Conservation (phyloP, 148 eudicot species). For the Vaccinium corymbosum region DNA sequence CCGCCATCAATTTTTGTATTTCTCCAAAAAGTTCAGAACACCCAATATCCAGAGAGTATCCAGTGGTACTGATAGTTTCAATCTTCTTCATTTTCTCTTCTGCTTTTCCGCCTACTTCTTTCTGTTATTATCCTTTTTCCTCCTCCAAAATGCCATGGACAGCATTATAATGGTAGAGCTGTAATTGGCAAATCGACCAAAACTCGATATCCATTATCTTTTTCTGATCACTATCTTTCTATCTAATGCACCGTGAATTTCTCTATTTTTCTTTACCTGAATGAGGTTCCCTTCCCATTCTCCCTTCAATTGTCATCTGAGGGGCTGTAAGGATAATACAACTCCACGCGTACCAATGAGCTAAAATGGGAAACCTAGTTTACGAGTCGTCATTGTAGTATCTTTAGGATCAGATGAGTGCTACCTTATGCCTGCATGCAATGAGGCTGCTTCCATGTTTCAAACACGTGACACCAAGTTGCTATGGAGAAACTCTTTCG, state of each 20-base stretch:
- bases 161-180: slow-evolving; percentile 3
- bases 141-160: not conserved
- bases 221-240: not conserved
- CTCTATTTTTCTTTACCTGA: not conserved
- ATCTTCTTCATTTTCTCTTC: slow-evolving; percentile 1
- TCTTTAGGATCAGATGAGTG: not conserved
- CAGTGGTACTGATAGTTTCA: not conserved
- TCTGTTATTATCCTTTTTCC: not conserved
- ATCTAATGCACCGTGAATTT: not conserved
- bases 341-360: not conserved
- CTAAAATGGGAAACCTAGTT: not conserved
- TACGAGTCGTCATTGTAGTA: not conserved
- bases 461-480: not conserved
- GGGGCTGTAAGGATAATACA: not conserved
- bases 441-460: not conserved
- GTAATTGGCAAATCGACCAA: not conserved
- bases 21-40: not conserved
- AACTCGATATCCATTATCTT: not conserved
- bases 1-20: not conserved
- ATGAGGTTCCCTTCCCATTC: not conserved
- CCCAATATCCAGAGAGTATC: not conserved
- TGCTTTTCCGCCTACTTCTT: not conserved
- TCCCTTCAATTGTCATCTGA: not conserved
- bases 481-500: not conserved
- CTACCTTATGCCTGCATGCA: not conserved